Evolutionary conservation across 345 rosid genomes (phyloP).

Genomic region (Camelina neglecta): DNA sequence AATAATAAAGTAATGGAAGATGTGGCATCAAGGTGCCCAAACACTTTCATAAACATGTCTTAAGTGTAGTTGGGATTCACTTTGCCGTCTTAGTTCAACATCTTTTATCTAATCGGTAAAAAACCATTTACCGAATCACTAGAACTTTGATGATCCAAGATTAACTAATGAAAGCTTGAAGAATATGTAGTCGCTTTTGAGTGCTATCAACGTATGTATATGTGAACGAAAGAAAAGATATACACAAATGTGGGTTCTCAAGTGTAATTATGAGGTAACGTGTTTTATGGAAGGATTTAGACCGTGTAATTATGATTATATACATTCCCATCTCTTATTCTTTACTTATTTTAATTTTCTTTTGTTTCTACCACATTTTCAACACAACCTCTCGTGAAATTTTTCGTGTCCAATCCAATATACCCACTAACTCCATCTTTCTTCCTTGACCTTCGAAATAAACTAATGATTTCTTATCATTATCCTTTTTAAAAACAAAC

Average conservation of each 20-base stretch:
- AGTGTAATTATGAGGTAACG: constrained; percentile 38
- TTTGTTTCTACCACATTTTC: constrained; percentile 9
- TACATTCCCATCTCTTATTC: constrained; percentile 9
- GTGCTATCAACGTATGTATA: neutral
- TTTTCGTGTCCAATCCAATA: constrained; percentile 8
- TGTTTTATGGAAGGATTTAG: constrained; percentile 32
- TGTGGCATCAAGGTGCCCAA: neutral
- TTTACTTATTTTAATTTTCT: neutral
- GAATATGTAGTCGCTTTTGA: neutral
- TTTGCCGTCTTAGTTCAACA: neutral
- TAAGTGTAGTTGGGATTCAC: neutral
- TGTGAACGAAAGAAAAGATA: constrained; percentile 12
- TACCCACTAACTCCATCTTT: constrained; percentile 16
- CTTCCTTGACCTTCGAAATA: constrained; percentile 18
- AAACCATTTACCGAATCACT: neutral
- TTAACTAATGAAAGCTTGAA: neutral
- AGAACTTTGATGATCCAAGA: neutral
- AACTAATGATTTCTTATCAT: constrained; percentile 20
- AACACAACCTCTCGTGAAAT: constrained; percentile 6
- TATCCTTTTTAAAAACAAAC: neutral
- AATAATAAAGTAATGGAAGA: neutral
- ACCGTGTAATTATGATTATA: constrained; percentile 37
- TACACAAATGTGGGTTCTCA: neutral
- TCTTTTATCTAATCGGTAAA: neutral
- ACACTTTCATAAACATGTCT: constrained; percentile 3